These are phyloP conservation scores for Ogataea naganishii DNA, from an alignment of 805 yeast species.

Conservation along the genomic window DNA sequence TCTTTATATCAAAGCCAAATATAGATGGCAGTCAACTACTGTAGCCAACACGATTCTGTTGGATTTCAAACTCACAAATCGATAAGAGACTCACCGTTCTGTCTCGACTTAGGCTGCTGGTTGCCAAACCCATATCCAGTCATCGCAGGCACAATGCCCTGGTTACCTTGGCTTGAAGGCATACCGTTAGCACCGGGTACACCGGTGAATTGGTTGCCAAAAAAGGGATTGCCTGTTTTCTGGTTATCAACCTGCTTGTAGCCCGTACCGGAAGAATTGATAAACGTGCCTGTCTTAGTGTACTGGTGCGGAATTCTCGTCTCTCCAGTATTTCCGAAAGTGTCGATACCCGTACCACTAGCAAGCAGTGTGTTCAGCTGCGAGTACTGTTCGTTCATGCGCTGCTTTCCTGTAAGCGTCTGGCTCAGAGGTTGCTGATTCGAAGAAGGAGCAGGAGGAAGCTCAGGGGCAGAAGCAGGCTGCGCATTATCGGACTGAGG, in stretches of 20 bases:
- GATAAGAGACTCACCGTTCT: too few relatives aligned
- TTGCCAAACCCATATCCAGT: slow-evolving; percentile 96
- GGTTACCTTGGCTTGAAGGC: too few relatives aligned
- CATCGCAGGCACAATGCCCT: slow-evolving; percentile 65
- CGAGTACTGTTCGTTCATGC: slow-evolving; percentile 49
- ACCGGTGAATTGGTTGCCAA: slow-evolving; percentile 66
- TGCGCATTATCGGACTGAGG: slow-evolving; percentile 22
- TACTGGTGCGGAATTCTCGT: slow-evolving; percentile 88
- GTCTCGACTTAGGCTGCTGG: too few relatives aligned
- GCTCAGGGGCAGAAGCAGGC: slow-evolving; percentile 18
- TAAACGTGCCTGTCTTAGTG: slow-evolving; percentile 70
- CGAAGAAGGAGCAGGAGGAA: slow-evolving; percentile 13
- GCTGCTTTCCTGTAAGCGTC: slow-evolving; percentile 44
- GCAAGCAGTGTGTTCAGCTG: slow-evolving; percentile 75
- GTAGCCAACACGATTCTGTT: too few relatives aligned
- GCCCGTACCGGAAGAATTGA: slow-evolving; percentile 87
- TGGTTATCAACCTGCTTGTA: slow-evolving; percentile 38
- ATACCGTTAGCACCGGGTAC: slow-evolving; percentile 42
- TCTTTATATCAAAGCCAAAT: too few relatives aligned
- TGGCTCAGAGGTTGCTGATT: slow-evolving; percentile 30
- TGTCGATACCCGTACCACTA: slow-evolving; percentile 86
- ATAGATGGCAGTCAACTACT: too few relatives aligned
- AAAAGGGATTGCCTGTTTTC: slow-evolving; percentile 49
- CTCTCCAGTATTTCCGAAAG: slow-evolving; percentile 84
- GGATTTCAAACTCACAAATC: too few relatives aligned